Percentiles rank a stretch among this genome's conserved stretches.
Evolutionary conservation across 163 green algal species (phyloP).

Genomic region (Coccomyxa subellipsoidea): DNA sequence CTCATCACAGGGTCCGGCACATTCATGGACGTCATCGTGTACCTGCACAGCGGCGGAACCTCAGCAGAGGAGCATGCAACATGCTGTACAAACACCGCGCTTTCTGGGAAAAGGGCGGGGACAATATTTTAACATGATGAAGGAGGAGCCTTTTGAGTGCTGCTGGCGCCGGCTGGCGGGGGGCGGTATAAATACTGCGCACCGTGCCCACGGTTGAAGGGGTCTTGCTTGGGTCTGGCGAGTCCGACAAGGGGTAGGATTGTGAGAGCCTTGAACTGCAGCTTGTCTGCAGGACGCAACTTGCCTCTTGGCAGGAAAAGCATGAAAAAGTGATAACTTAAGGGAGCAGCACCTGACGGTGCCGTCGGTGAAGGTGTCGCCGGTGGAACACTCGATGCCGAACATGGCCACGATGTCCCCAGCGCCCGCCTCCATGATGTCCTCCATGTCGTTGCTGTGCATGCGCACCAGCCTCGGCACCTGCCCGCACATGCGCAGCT

Average conservation of each 20-base stretch:
- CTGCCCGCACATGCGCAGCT: constrained; percentile 19
- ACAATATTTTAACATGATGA: no score
- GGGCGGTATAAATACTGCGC: no score
- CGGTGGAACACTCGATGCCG: constrained; percentile 95
- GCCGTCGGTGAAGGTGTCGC: constrained; percentile 95
- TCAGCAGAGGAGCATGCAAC: neutral
- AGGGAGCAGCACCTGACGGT: constrained; percentile 26
- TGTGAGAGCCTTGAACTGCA: no score
- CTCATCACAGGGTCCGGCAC: constrained; percentile 92
- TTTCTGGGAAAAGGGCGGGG: no score
- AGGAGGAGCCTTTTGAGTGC: no score
- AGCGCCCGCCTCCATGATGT: constrained; percentile 75
- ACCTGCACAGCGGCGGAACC: constrained; percentile 23
- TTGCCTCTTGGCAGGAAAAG: neutral
- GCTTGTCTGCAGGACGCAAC: no score
- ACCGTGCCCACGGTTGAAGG: no score
- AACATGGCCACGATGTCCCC: constrained; percentile 99
- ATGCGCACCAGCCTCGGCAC: constrained; percentile 94
- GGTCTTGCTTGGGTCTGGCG: no score
- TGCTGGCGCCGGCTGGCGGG: no score
- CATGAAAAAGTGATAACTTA: neutral
- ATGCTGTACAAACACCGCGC: no score
- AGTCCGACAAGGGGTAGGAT: no score
- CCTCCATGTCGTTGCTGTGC: constrained; percentile 95
- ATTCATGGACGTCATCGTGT: constrained; percentile 83